Evolutionary conservation across 176 grass and related monocot genomes (phyloP).

Genomic region (Puccinellia tenuiflora): DNA sequence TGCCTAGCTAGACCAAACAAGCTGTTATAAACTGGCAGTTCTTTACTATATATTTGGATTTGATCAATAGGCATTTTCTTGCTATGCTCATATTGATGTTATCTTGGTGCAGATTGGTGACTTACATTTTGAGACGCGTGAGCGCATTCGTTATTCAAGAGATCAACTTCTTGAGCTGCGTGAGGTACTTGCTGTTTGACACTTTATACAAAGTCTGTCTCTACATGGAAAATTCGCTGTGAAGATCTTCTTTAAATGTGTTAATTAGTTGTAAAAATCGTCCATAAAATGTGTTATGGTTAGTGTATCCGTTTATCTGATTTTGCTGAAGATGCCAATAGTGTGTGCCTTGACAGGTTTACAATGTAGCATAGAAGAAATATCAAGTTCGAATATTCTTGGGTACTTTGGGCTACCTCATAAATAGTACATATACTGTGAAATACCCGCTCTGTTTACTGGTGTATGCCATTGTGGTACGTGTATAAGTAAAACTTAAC

Average conservation of each 20-base stretch:
- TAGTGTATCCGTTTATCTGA: background rate
- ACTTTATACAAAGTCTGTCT: background rate
- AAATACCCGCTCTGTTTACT: background rate
- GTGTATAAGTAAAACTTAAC: background rate
- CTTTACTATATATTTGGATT: background rate
- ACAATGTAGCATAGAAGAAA: background rate
- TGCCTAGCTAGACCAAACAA: background rate
- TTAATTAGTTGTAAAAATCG: background rate
- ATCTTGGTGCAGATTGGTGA: conserved; percentile 57
- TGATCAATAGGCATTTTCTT: background rate
- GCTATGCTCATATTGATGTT: background rate
- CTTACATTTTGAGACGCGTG: conserved; percentile 54
- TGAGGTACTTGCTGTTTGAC: conserved; percentile 42
- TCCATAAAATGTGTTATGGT: background rate
- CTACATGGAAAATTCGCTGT: background rate
- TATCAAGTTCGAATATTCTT: background rate
- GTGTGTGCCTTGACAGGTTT: background rate
- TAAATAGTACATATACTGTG: background rate
- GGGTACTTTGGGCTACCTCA: background rate
- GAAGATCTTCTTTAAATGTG: background rate
- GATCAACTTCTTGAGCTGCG: conserved; percentile 78
- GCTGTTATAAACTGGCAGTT: background rate
- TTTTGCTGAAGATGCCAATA: conserved; percentile 9
- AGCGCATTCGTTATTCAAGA: conserved; percentile 69
- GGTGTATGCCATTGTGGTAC: background rate